Percentiles rank a stretch among this genome's conserved stretches.
These are phyloP conservation scores for Neospermospora avenae DNA, from an alignment of 2,329 filamentous ascomycete species.

Conservation along the genomic window DNA sequence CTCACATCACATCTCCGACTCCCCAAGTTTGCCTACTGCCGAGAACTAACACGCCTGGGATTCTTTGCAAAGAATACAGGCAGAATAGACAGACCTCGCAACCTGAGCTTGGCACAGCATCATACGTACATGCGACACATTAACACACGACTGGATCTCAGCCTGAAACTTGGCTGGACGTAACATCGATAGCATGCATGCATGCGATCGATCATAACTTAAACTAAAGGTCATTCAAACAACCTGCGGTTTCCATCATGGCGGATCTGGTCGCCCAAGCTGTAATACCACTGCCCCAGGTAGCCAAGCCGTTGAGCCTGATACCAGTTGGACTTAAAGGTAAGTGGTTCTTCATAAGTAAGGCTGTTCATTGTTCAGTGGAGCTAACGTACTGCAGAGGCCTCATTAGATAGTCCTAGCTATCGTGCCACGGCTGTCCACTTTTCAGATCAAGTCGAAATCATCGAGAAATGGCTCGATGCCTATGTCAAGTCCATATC, in stretches of 20 bases:
- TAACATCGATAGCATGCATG: too few relatives aligned
- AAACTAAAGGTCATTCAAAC: too few relatives aligned
- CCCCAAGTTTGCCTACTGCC: too few relatives aligned
- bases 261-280: slow-evolving; percentile 21
- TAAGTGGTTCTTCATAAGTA: background rate
- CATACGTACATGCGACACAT: too few relatives aligned
- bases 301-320: slow-evolving; percentile 29
- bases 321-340: slow-evolving; percentile 59
- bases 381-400: slow-evolving; percentile 53
- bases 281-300: slow-evolving; percentile 18
- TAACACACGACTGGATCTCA: too few relatives aligned
- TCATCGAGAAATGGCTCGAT: slow-evolving; percentile 89
- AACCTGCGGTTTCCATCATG: slow-evolving; percentile 14
- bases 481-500: slow-evolving; percentile 61
- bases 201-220: too few relatives aligned
- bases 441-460: slow-evolving; percentile 88
- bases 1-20: too few relatives aligned
- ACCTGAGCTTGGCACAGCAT: too few relatives aligned
- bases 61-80: too few relatives aligned
- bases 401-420: slow-evolving; percentile 91
- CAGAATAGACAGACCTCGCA: too few relatives aligned
- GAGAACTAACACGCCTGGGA: too few relatives aligned
- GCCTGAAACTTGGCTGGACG: too few relatives aligned
- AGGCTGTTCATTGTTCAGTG: background rate
- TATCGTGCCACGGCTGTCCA: slow-evolving; percentile 85